phyloP scores from a whole-genome alignment of 108 stramenopile genomes.

The Nitzschia putrida region DNA sequence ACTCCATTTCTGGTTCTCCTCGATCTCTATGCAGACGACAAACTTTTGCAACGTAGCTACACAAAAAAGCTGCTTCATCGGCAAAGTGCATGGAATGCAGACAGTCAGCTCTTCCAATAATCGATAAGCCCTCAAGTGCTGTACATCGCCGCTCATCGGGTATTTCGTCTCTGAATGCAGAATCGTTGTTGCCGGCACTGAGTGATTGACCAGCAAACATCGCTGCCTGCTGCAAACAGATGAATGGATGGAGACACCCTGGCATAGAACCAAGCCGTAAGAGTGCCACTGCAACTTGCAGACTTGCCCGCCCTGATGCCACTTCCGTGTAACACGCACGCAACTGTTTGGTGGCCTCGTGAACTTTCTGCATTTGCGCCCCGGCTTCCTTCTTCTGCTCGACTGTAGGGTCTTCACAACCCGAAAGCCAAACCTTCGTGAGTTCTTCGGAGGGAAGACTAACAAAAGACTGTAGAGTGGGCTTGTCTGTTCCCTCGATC shows the following conservation, averaged over 20 bases:
- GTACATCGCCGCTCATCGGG: constrained; percentile 50
- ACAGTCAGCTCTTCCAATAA: constrained; percentile 83
- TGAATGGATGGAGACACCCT: constrained; percentile 71
- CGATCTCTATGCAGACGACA: constrained; percentile 57
- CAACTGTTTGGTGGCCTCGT: constrained; percentile 46
- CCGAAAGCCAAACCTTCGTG: constrained; percentile 16
- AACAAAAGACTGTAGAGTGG: constrained; percentile 16
- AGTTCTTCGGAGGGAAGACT: constrained; percentile 24
- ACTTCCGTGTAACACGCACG: constrained; percentile 61
- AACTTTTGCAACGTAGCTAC: constrained; percentile 68
- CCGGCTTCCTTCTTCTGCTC: constrained; percentile 6
- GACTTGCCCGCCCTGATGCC: constrained; percentile 62
- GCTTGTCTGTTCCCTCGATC: constrained; percentile 25
- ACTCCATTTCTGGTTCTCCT: constrained; percentile 27
- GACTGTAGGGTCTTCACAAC: background rate
- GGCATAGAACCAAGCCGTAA: constrained; percentile 55
- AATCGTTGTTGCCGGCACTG: constrained; percentile 72
- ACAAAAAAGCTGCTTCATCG: constrained; percentile 76
- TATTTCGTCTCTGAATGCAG: constrained; percentile 56
- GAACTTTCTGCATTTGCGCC: constrained; percentile 53
- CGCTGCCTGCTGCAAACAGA: constrained; percentile 79
- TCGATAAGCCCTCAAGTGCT: constrained; percentile 66
- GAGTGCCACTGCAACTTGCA: constrained; percentile 64
- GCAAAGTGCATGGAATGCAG: constrained; percentile 75
- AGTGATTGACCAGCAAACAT: constrained; percentile 74